phyloP scores from a whole-genome alignment of 1,284 basidiomycete species.

The Marasmius oreades region DNA sequence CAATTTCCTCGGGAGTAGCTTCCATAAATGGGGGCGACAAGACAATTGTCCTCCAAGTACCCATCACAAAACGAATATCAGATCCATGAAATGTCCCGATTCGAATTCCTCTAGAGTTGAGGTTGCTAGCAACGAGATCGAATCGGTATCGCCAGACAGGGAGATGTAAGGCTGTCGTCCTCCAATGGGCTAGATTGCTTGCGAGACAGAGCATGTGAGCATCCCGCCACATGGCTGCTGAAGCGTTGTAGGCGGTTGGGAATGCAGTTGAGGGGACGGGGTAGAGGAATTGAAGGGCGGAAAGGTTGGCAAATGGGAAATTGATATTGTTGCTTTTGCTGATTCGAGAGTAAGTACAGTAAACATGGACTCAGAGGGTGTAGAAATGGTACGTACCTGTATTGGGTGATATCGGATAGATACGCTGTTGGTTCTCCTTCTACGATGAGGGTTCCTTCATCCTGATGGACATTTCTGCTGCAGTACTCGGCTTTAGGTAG shows the following conservation, averaged over 20 bases:
- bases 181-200: constrained; percentile 34
- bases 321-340: constrained; percentile 41
- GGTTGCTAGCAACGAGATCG: constrained; percentile 37
- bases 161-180: constrained; percentile 29
- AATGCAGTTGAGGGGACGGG: constrained; percentile 26
- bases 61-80: constrained; percentile 43
- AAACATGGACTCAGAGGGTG: background rate
- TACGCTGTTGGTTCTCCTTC: constrained; percentile 41
- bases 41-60: constrained; percentile 28
- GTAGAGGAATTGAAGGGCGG: constrained; percentile 22
- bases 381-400: constrained; percentile 24
- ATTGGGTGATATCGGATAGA: constrained; percentile 30
- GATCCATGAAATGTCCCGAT: constrained; percentile 40
- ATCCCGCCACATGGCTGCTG: constrained; percentile 39
- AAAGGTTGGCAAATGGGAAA: constrained; percentile 31
- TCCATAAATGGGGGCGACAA: constrained; percentile 27
- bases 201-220: constrained; percentile 45
- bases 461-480: constrained; percentile 20
- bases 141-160: constrained; percentile 43
- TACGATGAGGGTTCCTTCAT: constrained; percentile 41
- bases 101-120: constrained; percentile 36
- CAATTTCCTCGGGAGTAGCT: constrained; percentile 34
- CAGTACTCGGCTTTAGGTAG: background rate
- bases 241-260: constrained; percentile 29
- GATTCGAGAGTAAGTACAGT: constrained; percentile 14